phyloP scores from a whole-genome alignment of 2,329 filamentous ascomycete genomes.

The Colletotrichum sp. region DNA sequence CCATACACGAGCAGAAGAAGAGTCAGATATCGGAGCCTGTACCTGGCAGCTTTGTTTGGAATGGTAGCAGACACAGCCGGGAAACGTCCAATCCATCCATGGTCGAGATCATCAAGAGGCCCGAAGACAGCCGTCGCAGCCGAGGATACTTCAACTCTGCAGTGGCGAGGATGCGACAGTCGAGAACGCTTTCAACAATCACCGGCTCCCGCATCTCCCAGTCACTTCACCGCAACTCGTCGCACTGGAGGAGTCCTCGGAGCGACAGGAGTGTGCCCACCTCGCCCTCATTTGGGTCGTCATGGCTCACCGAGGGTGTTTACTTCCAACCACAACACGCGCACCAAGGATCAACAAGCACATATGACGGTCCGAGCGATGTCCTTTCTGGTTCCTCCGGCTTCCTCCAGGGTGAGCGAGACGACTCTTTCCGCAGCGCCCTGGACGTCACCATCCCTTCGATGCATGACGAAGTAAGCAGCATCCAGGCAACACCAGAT shows the following conservation, averaged over 20 bases:
- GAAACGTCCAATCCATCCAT: conserved; percentile 17
- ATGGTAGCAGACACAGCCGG: conserved; percentile 20
- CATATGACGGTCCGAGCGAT: conserved; percentile 25
- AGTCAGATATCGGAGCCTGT: conserved; percentile 35
- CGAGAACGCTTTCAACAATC: conserved; percentile 19
- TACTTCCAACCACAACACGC: neutral
- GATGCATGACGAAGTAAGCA: conserved; percentile 18
- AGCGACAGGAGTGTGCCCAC: conserved; percentile 2
- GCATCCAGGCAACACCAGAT: conserved; percentile 27
- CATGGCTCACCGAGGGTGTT: conserved; percentile 9
- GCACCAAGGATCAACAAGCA: conserved; percentile 9
- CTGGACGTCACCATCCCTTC: conserved; percentile 33
- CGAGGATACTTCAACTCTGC: conserved; percentile 19
- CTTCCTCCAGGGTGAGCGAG: conserved; percentile 23
- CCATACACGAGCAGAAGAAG: conserved; percentile 20
- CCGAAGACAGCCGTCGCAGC: conserved; percentile 19
- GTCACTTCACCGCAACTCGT: conserved; percentile 9
- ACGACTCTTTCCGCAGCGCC: conserved; percentile 29
- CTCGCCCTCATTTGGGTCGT: conserved; percentile 5
- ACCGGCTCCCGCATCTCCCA: conserved; percentile 15
- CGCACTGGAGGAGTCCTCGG: conserved; percentile 10
- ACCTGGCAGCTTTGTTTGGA: conserved; percentile 31
- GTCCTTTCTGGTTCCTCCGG: conserved; percentile 12
- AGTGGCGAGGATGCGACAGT: conserved; percentile 10
- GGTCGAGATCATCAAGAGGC: conserved; percentile 21